Conservation (phyloP, 371 early-diverging fungal genomes). For the Mortierella sp. region DNA sequence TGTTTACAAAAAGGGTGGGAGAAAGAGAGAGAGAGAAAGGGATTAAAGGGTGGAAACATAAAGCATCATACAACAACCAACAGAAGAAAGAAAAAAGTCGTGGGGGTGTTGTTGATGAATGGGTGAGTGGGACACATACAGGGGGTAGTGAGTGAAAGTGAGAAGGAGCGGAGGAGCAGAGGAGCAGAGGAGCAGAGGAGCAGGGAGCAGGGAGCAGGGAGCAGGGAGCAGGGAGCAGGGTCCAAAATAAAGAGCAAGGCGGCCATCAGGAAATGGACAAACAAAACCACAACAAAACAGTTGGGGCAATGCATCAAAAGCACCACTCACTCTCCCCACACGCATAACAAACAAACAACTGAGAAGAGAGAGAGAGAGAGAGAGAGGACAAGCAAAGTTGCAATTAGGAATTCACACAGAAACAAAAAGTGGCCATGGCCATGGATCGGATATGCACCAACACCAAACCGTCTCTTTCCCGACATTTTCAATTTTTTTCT, state of each 20-base stretch:
- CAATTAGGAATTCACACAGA: too few species aligned
- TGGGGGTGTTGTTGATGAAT: not conserved
- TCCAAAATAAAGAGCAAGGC: not conserved
- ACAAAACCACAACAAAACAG: not conserved
- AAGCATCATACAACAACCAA: not conserved
- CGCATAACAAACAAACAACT: not conserved
- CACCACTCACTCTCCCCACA: not conserved
- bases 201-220: too few species aligned
- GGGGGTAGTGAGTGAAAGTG: not conserved
- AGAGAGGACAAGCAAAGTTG: not conserved
- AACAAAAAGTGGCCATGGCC: too few species aligned
- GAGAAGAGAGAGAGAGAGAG: not conserved
- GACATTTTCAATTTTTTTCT: not conserved
- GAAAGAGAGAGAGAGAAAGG: too few species aligned
- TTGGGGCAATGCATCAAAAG: not conserved
- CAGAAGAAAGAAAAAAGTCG: not conserved
- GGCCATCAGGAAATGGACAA: not conserved
- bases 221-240: too few species aligned
- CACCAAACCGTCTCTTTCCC: not conserved
- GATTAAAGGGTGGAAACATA: not conserved
- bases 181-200: not conserved
- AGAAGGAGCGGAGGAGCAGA: not conserved
- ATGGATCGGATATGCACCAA: constrained; percentile 3
- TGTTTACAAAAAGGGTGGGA: not conserved
- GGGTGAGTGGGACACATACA: not conserved